A percentile compares a stretch with the other conserved stretches of the same genome.
Evolutionary conservation across 352 stramenopile genomes (phyloP).

Genomic region (Saprolegnia parasitica): DNA sequence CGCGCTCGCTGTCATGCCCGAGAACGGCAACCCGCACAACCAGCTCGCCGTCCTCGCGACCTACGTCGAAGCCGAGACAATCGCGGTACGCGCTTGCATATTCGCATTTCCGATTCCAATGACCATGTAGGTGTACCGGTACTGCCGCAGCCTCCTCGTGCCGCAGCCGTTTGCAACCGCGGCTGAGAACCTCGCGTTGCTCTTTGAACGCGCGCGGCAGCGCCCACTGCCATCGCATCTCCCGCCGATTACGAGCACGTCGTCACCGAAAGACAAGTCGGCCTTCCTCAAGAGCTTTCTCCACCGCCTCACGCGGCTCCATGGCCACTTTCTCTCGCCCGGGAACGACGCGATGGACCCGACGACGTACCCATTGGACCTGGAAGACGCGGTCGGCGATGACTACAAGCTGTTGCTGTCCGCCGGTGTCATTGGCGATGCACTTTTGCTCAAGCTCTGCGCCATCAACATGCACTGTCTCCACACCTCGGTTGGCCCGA

Average conservation of each 20-base stretch:
- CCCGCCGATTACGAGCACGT: background rate
- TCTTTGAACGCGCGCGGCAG: constrained; percentile 87
- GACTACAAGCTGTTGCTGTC: constrained; percentile 54
- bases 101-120: too few species aligned
- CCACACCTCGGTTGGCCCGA: constrained; percentile 34
- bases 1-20: constrained; percentile 56
- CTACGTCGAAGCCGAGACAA: constrained; percentile 85
- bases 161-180: constrained; percentile 81
- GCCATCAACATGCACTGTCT: constrained; percentile 78
- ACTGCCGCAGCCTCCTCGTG: constrained; percentile 83
- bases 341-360: constrained; percentile 31
- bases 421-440: constrained; percentile 60
- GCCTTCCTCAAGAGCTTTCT: constrained; percentile 85
- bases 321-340: constrained; percentile 76
- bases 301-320: constrained; percentile 76
- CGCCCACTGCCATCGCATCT: constrained; percentile 47
- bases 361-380: constrained; percentile 49
- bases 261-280: constrained; percentile 59
- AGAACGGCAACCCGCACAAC: constrained; percentile 84
- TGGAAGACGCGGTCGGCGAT: constrained; percentile 59
- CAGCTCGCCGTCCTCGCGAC: constrained; percentile 79
- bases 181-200: constrained; percentile 81
- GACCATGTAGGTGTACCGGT: constrained; percentile 57
- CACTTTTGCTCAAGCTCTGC: constrained; percentile 71
- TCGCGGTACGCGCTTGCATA: constrained; percentile 37